Base-by-base conservation (phyloP, 495 filamentous ascomycete genomes). In the Neurospora sp. region DNA sequence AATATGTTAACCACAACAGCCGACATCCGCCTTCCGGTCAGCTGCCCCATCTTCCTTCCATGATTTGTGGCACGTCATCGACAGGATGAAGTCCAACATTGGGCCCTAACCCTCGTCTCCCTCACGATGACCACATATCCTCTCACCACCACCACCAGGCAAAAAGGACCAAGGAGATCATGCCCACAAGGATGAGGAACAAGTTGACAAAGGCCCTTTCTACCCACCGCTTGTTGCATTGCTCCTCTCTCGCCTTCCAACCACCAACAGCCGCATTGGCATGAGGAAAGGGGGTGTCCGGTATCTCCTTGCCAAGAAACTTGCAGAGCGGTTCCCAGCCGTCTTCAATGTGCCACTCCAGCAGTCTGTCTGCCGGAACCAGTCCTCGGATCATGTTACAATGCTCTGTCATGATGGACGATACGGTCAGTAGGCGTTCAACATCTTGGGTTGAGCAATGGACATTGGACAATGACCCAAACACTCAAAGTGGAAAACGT, bases 291-390 rank as follows among this genome's bases (percentile, higher is more conserved):
- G 78, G 74, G 1, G 79, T 74, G 41, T 78, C 78, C 2, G 86
- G 86, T 7, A 84, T 72, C 1, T 83, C 81, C 69, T 82, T 84
- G 4, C 78, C 84, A 4, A 88, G 74, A 62, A 85, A 86, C 70
- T 80, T 74, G 76, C 87, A 88, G 31, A 88, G 75, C 6, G 85
- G 85, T 72, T 72, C 83, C 86, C 86, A 88, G 4, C 86, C 87
- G 66, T 85, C 83, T 72, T 77, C 80, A 2, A 87, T 78, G 39
- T 83, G 76, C 77, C 82, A 85, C 66, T 87, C 81, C 44, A 89
- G 75, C 75, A 88, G 71, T 18, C 80, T 78, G 2, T 84, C 83
- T 27, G 80, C 79, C 1, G 85, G 85, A 0, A 86, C 82, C 18
- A 85, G 70, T 12, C 78, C 77, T 18, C 79, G 76, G 71, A 80